Base-by-base conservation (phyloP, 495 filamentous ascomycete species). In the Amphirosellinia nigrospora region DNA sequence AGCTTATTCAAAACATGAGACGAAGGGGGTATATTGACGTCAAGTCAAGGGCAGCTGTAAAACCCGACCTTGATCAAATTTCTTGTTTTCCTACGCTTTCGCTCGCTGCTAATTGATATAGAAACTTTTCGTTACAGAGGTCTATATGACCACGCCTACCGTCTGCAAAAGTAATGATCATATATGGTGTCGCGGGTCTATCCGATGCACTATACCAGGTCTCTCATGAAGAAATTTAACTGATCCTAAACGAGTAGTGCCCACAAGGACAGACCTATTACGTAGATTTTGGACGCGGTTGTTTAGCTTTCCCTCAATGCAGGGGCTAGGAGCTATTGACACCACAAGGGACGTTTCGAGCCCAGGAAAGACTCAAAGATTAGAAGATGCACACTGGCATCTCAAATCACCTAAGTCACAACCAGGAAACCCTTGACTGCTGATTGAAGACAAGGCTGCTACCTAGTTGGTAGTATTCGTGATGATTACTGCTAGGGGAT, bases 351-450 rank as follows among this genome's bases (percentile, higher is more conserved):
- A 64, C 7, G 30, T 23, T 38, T 64, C 43, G 30, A 50, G n/a
- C 30, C 26, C 43, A 36, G 19, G 43, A 64, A 64, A 39, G 60
- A 64, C 38, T 28, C 43, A 50, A 64, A 32, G 45, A 48, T 36
- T 26, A 5, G 23, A 64, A 28, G 19, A 43, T 15, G 23, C 34
- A 46, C 8, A 26, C 39, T 63, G 39, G 30, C 60, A 46, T 39
- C 23, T 15, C 6, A 45, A 43, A 32, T n/a, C n/a, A n/a, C n/a
- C n/a, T n/a, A n/a, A 36, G 7, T 34, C 30, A 43, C 19, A 6
- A 63, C 36, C 16, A 16, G 21, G 58, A 36, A 36, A 58, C 36
- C 55, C 36, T 61, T 41, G 58, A 15, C 36, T 61, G 23, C 58
- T 41, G 21, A 61, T 61, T 41, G 13, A 43, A 41, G 21, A 23